A percentile compares a stretch with the other conserved stretches of the same genome.
phyloP scores from a whole-genome alignment of 768 basidiomycete species.

The Lactarius sanguifluus region DNA sequence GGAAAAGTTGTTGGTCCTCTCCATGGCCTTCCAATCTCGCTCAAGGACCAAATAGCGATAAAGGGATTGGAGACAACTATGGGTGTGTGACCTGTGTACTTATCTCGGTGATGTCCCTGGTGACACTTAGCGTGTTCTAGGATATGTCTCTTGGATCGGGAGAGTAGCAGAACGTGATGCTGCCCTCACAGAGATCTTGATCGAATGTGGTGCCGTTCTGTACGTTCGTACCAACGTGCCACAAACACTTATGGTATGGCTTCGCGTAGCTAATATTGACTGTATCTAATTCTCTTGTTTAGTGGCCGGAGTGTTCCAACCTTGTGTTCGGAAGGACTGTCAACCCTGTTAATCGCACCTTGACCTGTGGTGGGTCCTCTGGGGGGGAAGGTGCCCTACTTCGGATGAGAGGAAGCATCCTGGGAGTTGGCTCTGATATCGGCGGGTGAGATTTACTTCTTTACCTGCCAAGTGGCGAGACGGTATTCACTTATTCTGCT shows the following conservation, averaged over 20 bases:
- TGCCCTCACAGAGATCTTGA: constrained; percentile 52
- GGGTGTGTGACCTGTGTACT: constrained; percentile 39
- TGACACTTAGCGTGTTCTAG: constrained; percentile 32
- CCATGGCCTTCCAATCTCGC: constrained; percentile 47
- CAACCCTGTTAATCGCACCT: constrained; percentile 70
- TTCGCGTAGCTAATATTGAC: constrained; percentile 4
- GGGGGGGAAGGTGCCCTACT: constrained; percentile 85
- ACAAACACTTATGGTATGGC: constrained; percentile 51
- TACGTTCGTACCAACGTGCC: constrained; percentile 59
- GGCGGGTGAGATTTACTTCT: constrained; percentile 53
- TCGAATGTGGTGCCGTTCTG: constrained; percentile 56
- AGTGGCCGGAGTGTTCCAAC: constrained; percentile 82
- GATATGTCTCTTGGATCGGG: constrained; percentile 58
- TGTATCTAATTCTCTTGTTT: constrained; percentile 13
- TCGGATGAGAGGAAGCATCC: constrained; percentile 47
- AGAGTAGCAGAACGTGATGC: constrained; percentile 47
- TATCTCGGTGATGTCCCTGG: background rate
- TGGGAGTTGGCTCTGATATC: constrained; percentile 79
- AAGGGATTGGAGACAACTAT: constrained; percentile 61
- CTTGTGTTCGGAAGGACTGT: constrained; percentile 74
- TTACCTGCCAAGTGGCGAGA: constrained; percentile 4
- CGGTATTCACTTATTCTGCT: background rate
- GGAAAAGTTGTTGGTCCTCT: constrained; percentile 47
- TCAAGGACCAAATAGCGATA: constrained; percentile 54
- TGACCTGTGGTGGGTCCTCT: constrained; percentile 78